Evolutionary conservation across 2,329 filamentous ascomycete species (phyloP), one percentile per base, ranked within the genome.

Genomic region (Aspergillus tanneri): DNA sequence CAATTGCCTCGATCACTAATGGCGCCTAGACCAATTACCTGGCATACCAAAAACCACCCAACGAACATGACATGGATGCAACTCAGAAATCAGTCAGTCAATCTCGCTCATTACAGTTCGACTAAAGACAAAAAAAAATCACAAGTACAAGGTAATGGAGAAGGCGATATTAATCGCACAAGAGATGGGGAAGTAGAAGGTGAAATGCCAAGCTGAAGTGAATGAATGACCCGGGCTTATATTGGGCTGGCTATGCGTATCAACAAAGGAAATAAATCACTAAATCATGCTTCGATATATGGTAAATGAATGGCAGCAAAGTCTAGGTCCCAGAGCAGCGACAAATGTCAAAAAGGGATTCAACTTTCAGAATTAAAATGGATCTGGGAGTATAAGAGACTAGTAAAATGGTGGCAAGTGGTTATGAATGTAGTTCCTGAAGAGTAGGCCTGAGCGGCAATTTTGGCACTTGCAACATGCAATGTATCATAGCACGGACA

Each of bases 211-310:
- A 50, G 52, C 49, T 46, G 37, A 35, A 49, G 38, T 18, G 53
- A 59, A 55, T 42, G 57, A 56, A 49, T 40, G 47, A 46, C 50
- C 46, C 41, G 32, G 45, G 34, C 46, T 28, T 43, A 42, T 52
- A 38, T 51, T 45, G 51, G 37, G 41, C 38, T 49, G 43, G 46
- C 45, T 41, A 42, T 54, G 40, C 49, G 42, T 50, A 50, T 54
- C 36, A 53, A 60, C 57, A 59, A 54, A 60, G 47, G 58, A 56
- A 59, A 59, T 30, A 46, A 35, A 49, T 43, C 43, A 48, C 49
- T 42, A 42, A 44, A 43, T 54, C 52, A 53, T 58, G 50, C 43
- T 47, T 44, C 38, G 52, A 44, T 39, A 49, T 51, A 18, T 14
- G 16, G 47, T 25, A 40, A 54, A 56, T 44, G 52, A 57, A 56